Percentiles rank a stretch among this genome's conserved stretches.
phyloP scores from a whole-genome alignment of 192 early-diverging fungal species.

The Neocallimastix lanati region DNA sequence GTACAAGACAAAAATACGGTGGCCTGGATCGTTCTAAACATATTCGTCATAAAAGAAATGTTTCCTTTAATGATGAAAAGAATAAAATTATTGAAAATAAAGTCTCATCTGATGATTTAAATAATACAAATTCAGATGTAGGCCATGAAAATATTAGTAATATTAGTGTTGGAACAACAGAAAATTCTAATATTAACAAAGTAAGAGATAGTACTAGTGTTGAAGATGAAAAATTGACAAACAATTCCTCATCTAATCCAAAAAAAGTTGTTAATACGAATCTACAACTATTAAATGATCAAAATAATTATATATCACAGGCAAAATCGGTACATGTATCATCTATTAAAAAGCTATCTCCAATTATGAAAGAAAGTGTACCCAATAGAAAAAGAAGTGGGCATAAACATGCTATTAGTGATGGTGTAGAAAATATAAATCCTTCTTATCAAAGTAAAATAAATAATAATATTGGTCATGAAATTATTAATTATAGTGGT shows the following conservation, averaged over 20 bases:
- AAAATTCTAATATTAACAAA: too few species aligned
- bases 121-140: not conserved
- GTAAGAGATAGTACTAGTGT: not conserved
- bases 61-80: not conserved
- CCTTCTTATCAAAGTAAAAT: not conserved
- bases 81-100: not conserved
- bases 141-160: not conserved
- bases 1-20: not conserved
- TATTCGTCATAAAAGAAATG: not conserved
- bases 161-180: too few species aligned
- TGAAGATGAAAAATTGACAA: not conserved
- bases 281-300: not conserved
- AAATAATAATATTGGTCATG: not conserved
- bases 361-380: too few species aligned
- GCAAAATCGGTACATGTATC: not conserved
- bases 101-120: not conserved
- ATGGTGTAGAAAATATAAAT: not conserved
- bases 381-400: too few species aligned
- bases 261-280: not conserved
- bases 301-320: not conserved
- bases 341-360: not conserved
- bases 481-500: not conserved
- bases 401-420: too few species aligned
- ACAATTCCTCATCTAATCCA: not conserved
- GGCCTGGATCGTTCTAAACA: not conserved